These are phyloP conservation scores for Ramichloridium luteum DNA, from an alignment of 2,329 filamentous ascomycete genomes.

Conservation along the genomic window DNA sequence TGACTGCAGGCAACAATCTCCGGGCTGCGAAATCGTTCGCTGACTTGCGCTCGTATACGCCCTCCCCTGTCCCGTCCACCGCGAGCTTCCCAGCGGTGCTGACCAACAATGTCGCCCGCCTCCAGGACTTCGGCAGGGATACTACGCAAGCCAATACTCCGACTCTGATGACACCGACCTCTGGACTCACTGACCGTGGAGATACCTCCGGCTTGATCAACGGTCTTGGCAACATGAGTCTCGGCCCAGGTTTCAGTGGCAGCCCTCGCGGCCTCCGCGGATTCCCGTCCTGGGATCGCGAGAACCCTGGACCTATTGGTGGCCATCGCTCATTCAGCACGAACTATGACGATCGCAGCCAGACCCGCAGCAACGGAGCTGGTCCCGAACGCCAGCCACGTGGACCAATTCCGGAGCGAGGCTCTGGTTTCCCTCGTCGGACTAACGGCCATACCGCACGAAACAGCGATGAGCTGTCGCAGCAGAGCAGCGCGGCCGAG, in stretches of 20 bases:
- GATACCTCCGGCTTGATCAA: slow-evolving; percentile 43
- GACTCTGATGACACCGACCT: slow-evolving; percentile 48
- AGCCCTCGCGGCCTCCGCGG: slow-evolving; percentile 48
- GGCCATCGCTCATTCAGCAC: slow-evolving; percentile 52
- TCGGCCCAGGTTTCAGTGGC: slow-evolving; percentile 40
- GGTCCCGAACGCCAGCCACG: slow-evolving; percentile 50
- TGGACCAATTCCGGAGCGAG: slow-evolving; percentile 48
- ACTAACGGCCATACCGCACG: slow-evolving; percentile 51
- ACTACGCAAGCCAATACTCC: slow-evolving; percentile 52
- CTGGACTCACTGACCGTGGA: slow-evolving; percentile 19
- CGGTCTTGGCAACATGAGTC: slow-evolving; percentile 48
- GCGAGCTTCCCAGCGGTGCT: slow-evolving; percentile 70
- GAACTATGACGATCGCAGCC: slow-evolving; percentile 43
- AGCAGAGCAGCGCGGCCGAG: slow-evolving; percentile 45
- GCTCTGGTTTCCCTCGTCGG: slow-evolving; percentile 44
- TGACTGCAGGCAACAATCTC: slow-evolving; percentile 64
- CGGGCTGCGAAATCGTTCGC: slow-evolving; percentile 94
- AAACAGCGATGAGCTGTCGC: slow-evolving; percentile 51
- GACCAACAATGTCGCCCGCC: slow-evolving; percentile 49
- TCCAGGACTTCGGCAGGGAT: slow-evolving; percentile 46
- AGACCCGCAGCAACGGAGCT: slow-evolving; percentile 31
- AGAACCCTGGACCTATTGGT: slow-evolving; percentile 48
- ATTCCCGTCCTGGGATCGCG: slow-evolving; percentile 49
- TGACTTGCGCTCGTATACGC: slow-evolving; percentile 86
- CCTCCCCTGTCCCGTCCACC: slow-evolving; percentile 80